These are phyloP conservation scores for Fusarium sp. DNA, from an alignment of 2,329 filamentous ascomycete genomes.

Conservation along the genomic window DNA sequence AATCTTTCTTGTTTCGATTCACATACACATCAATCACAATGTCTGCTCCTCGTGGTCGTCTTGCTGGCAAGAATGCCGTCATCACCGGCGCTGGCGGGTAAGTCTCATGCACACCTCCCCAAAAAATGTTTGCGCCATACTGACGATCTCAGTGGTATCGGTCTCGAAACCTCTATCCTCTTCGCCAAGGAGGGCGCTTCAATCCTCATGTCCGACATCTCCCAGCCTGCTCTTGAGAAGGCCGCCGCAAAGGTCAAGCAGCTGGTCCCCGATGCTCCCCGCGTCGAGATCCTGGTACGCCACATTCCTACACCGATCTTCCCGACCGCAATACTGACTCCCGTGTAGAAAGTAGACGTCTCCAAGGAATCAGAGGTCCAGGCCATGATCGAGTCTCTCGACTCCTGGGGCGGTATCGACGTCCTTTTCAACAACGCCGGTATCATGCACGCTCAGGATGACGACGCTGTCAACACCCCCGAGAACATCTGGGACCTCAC, in stretches of 20 bases:
- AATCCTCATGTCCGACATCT: constrained; percentile 88
- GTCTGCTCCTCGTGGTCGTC: constrained; percentile 55
- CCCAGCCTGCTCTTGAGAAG: constrained; percentile 78
- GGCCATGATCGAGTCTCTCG: constrained; percentile 77
- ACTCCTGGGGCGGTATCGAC: constrained; percentile 88
- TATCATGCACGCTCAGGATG: constrained; percentile 91
- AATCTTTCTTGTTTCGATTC: too few relatives aligned
- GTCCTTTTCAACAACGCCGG: constrained; percentile 98
- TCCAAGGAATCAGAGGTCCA: constrained; percentile 85
- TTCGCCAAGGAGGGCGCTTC: constrained; percentile 90
- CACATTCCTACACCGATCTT: background rate
- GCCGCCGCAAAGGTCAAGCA: constrained; percentile 80
- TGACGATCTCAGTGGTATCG: constrained; percentile 76
- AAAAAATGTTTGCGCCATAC: background rate
- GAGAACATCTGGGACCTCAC: constrained; percentile 96
- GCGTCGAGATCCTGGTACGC: constrained; percentile 69
- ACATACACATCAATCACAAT: constrained; percentile 43
- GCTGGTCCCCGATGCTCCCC: constrained; percentile 71
- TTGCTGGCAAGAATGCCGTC: constrained; percentile 72
- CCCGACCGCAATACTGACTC: too few relatives aligned
- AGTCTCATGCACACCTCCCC: constrained; percentile 48
- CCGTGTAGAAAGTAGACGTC: constrained; percentile 71
- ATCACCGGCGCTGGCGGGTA: constrained; percentile 90
- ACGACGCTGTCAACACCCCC: constrained; percentile 82
- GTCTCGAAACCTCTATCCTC: constrained; percentile 89